phyloP scores from a whole-genome alignment of 768 basidiomycete species.

The Termitomyces sp. region DNA sequence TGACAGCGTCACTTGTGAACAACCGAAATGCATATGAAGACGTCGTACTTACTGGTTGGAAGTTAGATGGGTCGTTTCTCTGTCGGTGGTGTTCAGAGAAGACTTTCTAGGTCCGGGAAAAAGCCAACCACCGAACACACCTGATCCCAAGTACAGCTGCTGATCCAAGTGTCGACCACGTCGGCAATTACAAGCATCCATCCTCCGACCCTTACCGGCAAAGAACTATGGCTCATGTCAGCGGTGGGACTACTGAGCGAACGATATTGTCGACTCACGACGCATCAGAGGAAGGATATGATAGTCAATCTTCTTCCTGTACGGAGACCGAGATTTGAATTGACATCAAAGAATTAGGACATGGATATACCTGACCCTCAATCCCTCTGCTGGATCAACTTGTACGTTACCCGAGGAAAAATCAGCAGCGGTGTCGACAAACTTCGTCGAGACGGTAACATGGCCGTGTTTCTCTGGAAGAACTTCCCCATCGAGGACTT shows the following conservation, averaged over 20 bases:
- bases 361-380: constrained; percentile 44
- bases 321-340: neutral
- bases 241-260: neutral
- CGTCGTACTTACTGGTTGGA: constrained; percentile 53
- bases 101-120: neutral
- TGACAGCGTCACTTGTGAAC: neutral
- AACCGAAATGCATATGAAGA: neutral
- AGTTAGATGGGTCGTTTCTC: constrained; percentile 58
- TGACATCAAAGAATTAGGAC: neutral
- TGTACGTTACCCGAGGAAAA: constrained; percentile 45
- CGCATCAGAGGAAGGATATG: constrained; percentile 73
- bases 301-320: constrained; percentile 60
- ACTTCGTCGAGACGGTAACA: constrained; percentile 40
- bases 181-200: neutral
- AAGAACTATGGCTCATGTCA: constrained; percentile 35
- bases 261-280: constrained; percentile 35
- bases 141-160: constrained; percentile 68
- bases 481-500: constrained; percentile 11
- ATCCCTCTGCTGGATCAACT: constrained; percentile 51
- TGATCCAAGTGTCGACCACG: constrained; percentile 60
- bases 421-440: constrained; percentile 62
- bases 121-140: constrained; percentile 25
- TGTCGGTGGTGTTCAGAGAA: constrained; percentile 22
- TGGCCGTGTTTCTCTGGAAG: constrained; percentile 14
- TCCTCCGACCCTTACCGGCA: constrained; percentile 53